phyloP scores from a whole-genome alignment of 768 basidiomycete species.

The Termitomyces sp. region DNA sequence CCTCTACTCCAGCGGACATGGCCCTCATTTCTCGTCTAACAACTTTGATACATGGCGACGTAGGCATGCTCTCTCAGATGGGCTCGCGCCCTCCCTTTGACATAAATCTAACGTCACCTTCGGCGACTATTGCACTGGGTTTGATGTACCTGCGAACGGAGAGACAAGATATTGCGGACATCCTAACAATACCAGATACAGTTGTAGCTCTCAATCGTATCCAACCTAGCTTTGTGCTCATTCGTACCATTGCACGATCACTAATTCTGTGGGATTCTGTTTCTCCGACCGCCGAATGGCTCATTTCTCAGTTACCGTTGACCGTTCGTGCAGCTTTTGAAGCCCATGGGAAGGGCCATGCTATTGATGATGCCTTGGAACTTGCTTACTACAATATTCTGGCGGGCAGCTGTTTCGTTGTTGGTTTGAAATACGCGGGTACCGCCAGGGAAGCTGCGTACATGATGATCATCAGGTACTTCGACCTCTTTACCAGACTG shows the following conservation, averaged over 20 bases:
- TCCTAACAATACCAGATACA: constrained; percentile 79
- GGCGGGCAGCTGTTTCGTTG: constrained; percentile 86
- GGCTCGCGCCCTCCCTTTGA: constrained; percentile 55
- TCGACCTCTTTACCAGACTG: constrained; percentile 71
- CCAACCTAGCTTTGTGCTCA: constrained; percentile 81
- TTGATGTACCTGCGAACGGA: constrained; percentile 90
- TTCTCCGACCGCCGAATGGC: constrained; percentile 68
- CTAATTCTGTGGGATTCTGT: constrained; percentile 88
- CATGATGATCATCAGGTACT: constrained; percentile 72
- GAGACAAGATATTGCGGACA: constrained; percentile 80
- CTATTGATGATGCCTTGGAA: constrained; percentile 69
- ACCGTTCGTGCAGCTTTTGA: constrained; percentile 61
- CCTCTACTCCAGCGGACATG: constrained; percentile 72
- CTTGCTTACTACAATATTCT: constrained; percentile 90
- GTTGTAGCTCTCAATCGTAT: constrained; percentile 75
- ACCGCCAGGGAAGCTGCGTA: constrained; percentile 91
- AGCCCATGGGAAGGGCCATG: constrained; percentile 40
- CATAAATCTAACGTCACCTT: constrained; percentile 86
- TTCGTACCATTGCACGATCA: constrained; percentile 71
- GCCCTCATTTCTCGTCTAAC: constrained; percentile 63
- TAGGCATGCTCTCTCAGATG: constrained; percentile 33
- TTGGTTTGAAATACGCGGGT: constrained; percentile 92
- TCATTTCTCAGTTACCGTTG: constrained; percentile 61
- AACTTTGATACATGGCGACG: constrained; percentile 73
- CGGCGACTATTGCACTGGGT: constrained; percentile 85